phyloP scores from a whole-genome alignment of 345 rosid genomes.

The Crucihimalaya himalaica region DNA sequence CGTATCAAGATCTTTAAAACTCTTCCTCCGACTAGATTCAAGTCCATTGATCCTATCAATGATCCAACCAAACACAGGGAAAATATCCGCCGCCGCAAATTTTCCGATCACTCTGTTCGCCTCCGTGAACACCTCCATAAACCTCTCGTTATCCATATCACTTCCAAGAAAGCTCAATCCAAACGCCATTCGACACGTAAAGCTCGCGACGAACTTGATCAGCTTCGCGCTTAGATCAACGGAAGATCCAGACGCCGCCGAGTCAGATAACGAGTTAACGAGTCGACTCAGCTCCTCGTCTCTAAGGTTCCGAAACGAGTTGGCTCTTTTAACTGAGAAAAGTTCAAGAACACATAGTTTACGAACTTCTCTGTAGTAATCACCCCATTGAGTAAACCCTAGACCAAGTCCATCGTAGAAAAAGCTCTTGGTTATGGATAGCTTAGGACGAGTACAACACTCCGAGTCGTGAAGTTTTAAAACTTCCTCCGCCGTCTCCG shows the following conservation, averaged over 20 bases:
- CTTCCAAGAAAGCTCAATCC: slow-evolving; percentile 37
- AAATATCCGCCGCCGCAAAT: slow-evolving; percentile 40
- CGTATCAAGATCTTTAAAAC: slow-evolving; percentile 32
- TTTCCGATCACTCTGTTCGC: slow-evolving; percentile 37
- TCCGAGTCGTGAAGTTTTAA: slow-evolving; percentile 43
- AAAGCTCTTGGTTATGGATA: slow-evolving; percentile 37
- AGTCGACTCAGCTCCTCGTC: slow-evolving; percentile 45
- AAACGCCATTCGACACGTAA: slow-evolving; percentile 39
- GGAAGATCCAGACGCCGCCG: slow-evolving; percentile 26
- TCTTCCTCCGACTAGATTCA: slow-evolving; percentile 35
- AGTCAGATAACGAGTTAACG: slow-evolving; percentile 29
- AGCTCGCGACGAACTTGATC: slow-evolving; percentile 33
- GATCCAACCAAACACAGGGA: slow-evolving; percentile 39
- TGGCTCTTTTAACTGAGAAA: slow-evolving; percentile 46
- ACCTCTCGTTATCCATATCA: slow-evolving; percentile 35
- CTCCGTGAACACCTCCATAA: slow-evolving; percentile 29
- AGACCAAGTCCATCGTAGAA: slow-evolving; percentile 44
- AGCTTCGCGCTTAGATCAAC: slow-evolving; percentile 40
- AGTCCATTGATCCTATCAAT: slow-evolving; percentile 35
- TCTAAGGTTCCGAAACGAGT: slow-evolving; percentile 45
- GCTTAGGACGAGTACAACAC: slow-evolving; percentile 46
- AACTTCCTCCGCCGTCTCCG: slow-evolving; percentile 51
- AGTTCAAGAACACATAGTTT: slow-evolving; percentile 47
- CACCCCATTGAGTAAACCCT: slow-evolving; percentile 46
- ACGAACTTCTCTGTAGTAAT: slow-evolving; percentile 40